Evolutionary conservation across 2,329 filamentous ascomycete genomes (phyloP).

Genomic region (Arthrobotrys megalospora): DNA sequence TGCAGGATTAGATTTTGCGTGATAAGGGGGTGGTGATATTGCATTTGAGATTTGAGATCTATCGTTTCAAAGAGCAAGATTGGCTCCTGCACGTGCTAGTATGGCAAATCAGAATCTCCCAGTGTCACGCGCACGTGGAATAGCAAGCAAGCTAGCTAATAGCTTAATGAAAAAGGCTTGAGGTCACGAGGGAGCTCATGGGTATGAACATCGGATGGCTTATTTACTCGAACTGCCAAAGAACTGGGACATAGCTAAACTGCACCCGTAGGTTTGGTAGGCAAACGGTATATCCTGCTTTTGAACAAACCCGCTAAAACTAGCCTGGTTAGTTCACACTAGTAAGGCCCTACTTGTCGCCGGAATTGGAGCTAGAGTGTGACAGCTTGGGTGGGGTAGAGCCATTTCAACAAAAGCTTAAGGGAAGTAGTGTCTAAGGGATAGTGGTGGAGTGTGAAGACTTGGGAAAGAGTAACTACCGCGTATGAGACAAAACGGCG

Average conservation of each 20-base stretch:
- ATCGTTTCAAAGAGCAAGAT: no score
- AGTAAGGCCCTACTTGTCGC: constrained; percentile 4
- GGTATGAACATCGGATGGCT: neutral
- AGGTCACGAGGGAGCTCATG: neutral
- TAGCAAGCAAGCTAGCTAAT: no score
- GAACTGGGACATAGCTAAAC: neutral
- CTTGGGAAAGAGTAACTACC: constrained; percentile 3
- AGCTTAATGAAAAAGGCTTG: neutral
- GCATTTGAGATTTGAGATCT: neutral
- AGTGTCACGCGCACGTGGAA: no score
- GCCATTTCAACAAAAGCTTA: neutral
- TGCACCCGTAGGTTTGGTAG: neutral
- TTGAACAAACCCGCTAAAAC: neutral
- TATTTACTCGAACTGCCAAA: constrained; percentile 8
- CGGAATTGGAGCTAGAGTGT: constrained; percentile 41
- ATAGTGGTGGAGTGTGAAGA: neutral
- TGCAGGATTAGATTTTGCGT: no score
- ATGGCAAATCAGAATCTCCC: neutral
- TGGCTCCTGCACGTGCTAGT: neutral
- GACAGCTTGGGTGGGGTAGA: constrained; percentile 19
- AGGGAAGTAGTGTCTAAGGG: neutral
- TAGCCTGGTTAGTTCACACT: neutral
- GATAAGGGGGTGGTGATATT: no score
- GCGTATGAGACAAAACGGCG: neutral
- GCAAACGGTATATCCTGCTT: neutral